phyloP scores from a whole-genome alignment of 2,329 filamentous ascomycete species.

The Pseudogymnoascus sp. region DNA sequence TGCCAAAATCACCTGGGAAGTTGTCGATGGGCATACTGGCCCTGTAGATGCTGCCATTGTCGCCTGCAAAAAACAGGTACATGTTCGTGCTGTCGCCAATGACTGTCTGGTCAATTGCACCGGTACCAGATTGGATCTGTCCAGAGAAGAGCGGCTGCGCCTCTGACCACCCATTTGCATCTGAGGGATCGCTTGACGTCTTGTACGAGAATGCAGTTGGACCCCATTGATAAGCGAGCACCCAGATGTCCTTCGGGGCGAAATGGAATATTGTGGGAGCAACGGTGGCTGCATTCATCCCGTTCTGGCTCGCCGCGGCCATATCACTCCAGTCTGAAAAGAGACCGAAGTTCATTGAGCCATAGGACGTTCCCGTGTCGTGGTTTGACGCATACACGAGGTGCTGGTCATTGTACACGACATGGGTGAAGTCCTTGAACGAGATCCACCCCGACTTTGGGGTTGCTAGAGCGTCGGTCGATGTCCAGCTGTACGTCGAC shows the following conservation, averaged over 20 bases:
- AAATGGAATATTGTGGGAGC: slow-evolving; percentile 59
- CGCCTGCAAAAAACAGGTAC: slow-evolving; percentile 60
- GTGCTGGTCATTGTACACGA: slow-evolving; percentile 47
- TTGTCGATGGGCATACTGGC: slow-evolving; percentile 52
- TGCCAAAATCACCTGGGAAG: slow-evolving; percentile 54
- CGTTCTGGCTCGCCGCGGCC: slow-evolving; percentile 43
- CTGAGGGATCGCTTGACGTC: slow-evolving; percentile 49
- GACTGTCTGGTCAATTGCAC: slow-evolving; percentile 54
- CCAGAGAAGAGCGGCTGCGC: slow-evolving; percentile 49
- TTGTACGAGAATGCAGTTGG: slow-evolving; percentile 50
- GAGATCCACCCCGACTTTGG: slow-evolving; percentile 47
- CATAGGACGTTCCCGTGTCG: slow-evolving; percentile 36
- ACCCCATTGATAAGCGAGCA: slow-evolving; percentile 59
- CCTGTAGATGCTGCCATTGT: slow-evolving; percentile 60
- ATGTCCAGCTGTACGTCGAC: slow-evolving; percentile 48
- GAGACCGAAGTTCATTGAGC: slow-evolving; percentile 50
- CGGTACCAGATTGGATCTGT: slow-evolving; percentile 43
- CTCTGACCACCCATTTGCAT: slow-evolving; percentile 48
- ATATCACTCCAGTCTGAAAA: slow-evolving; percentile 48
- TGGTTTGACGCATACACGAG: slow-evolving; percentile 51
- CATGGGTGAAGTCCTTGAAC: slow-evolving; percentile 55
- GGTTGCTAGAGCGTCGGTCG: slow-evolving; percentile 40
- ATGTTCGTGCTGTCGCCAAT: slow-evolving; percentile 54
- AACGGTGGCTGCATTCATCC: slow-evolving; percentile 39
- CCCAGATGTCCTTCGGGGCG: slow-evolving; percentile 50